Conservation (phyloP, 805 yeast species). For the Myxozyma mucilagina region DNA sequence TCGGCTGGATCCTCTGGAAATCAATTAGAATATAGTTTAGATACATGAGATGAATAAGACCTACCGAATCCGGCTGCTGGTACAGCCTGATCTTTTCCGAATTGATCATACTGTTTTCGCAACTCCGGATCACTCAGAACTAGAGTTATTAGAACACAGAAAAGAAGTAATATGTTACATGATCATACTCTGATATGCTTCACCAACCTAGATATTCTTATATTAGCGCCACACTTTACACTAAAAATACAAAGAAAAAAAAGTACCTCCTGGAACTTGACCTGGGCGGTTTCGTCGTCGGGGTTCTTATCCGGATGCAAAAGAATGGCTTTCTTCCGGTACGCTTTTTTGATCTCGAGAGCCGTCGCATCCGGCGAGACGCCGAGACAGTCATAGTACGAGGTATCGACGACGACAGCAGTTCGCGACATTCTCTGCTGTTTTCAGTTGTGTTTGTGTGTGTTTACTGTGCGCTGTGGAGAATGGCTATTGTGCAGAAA, state of each 20-base stretch:
- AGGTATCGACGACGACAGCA: slow-evolving; percentile 84
- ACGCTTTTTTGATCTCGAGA: slow-evolving; percentile 87
- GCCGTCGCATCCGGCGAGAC: slow-evolving; percentile 70
- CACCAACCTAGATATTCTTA: background rate
- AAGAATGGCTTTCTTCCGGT: slow-evolving; percentile 82
- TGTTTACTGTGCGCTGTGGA: background rate
- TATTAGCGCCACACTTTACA: background rate
- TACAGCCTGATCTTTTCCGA: slow-evolving; percentile 74
- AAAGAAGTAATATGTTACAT: background rate
- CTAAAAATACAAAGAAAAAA: background rate
- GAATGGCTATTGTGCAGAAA: background rate
- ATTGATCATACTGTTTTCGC: slow-evolving; percentile 74
- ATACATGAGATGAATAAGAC: background rate
- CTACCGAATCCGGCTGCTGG: slow-evolving; percentile 65
- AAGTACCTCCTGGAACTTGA: slow-evolving; percentile 73
- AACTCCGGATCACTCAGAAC: slow-evolving; percentile 72
- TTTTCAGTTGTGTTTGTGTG: too few relatives aligned
- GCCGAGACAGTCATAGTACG: slow-evolving; percentile 80
- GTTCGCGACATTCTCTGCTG: slow-evolving; percentile 4
- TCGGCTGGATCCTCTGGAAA: slow-evolving; percentile 71
- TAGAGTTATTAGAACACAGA: background rate
- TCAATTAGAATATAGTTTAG: background rate
- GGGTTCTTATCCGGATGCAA: slow-evolving; percentile 97
- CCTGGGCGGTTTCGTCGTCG: slow-evolving; percentile 87
- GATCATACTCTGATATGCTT: slow-evolving; percentile 30